Percentiles rank a stretch among this genome's conserved stretches.
These are phyloP conservation scores for Mycena olivaceomarginata DNA, from an alignment of 768 basidiomycete species.

Conservation along the genomic window DNA sequence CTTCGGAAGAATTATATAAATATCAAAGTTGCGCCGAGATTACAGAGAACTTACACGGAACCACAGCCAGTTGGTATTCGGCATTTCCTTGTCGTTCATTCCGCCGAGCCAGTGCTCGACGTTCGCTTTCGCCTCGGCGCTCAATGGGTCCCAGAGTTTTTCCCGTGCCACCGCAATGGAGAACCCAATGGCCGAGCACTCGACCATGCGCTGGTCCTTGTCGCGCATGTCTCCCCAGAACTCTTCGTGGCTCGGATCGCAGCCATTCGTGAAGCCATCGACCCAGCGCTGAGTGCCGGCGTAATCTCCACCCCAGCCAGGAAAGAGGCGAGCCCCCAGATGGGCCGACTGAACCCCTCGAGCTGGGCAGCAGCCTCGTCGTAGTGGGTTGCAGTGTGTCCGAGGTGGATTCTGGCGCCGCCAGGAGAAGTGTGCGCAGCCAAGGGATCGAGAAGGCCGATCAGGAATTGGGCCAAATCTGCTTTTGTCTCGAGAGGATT, in stretches of 20 bases:
- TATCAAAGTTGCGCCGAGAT: not conserved
- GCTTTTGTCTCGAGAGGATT: slow-evolving; percentile 79
- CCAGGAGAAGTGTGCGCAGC: slow-evolving; percentile 83
- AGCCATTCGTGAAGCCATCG: slow-evolving; percentile 79
- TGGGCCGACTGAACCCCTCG: slow-evolving; percentile 85
- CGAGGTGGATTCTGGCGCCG: slow-evolving; percentile 82
- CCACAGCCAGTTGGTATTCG: slow-evolving; percentile 91
- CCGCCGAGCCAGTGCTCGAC: slow-evolving; percentile 82
- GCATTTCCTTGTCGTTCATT: slow-evolving; percentile 90
- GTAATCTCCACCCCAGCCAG: slow-evolving; percentile 80
- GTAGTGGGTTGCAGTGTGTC: slow-evolving; percentile 83
- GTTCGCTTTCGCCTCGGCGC: slow-evolving; percentile 69
- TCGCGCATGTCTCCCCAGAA: slow-evolving; percentile 87
- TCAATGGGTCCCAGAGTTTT: slow-evolving; percentile 78
- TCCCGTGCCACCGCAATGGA: slow-evolving; percentile 80
- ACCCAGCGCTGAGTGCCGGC: slow-evolving; percentile 78
- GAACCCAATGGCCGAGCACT: slow-evolving; percentile 87
- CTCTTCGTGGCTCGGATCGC: slow-evolving; percentile 79
- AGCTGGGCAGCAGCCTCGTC: slow-evolving; percentile 84
- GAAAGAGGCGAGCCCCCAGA: slow-evolving; percentile 84
- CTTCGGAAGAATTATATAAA: slow-evolving; percentile 53
- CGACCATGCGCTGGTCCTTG: slow-evolving; percentile 89
- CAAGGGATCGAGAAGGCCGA: slow-evolving; percentile 78
- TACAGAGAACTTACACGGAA: slow-evolving; percentile 71
- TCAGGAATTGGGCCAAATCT: slow-evolving; percentile 75